Evolutionary conservation across 495 filamentous ascomycete genomes (phyloP).

Genomic region (Corynascus novoguineensis): DNA sequence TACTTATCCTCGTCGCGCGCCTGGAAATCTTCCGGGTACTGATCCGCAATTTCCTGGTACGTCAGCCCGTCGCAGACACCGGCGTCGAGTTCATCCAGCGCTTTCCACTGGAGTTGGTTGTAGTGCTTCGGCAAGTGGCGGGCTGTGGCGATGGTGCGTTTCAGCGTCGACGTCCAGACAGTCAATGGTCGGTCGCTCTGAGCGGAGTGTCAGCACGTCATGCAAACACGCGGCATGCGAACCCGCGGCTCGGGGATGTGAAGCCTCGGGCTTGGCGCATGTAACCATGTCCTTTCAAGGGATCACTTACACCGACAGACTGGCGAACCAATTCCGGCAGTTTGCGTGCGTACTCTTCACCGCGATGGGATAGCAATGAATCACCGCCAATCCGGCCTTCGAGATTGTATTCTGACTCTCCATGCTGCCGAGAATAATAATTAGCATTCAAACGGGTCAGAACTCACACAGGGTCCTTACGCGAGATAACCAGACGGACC

Average conservation of each 20-base stretch:
- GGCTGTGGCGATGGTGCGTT: slow-evolving; percentile 87
- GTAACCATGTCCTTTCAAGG: background rate
- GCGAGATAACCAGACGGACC: slow-evolving; percentile 93
- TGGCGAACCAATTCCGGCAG: slow-evolving; percentile 74
- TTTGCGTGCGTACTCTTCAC: slow-evolving; percentile 75
- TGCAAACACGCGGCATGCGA: slow-evolving; percentile 2
- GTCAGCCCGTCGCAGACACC: slow-evolving; percentile 96
- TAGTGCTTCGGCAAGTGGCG: slow-evolving; percentile 69
- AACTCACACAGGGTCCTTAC: slow-evolving; percentile 47
- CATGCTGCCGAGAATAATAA: slow-evolving; percentile 59
- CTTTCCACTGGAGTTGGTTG: slow-evolving; percentile 96
- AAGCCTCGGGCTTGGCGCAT: slow-evolving; percentile 19
- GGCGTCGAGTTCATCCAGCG: slow-evolving; percentile 92
- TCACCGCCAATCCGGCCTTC: slow-evolving; percentile 87
- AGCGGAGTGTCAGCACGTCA: slow-evolving; percentile 26
- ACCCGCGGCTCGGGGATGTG: background rate
- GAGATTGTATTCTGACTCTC: slow-evolving; percentile 89
- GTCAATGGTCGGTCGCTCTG: slow-evolving; percentile 68
- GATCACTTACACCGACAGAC: slow-evolving; percentile 64
- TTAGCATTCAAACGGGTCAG: slow-evolving; percentile 15
- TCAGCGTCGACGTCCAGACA: slow-evolving; percentile 94
- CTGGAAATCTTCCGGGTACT: slow-evolving; percentile 89
- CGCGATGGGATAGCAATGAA: slow-evolving; percentile 76
- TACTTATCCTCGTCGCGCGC: slow-evolving; percentile 96
- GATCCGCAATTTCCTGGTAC: slow-evolving; percentile 80